phyloP scores from a whole-genome alignment of 1,284 basidiomycete species.

The Austroboletus niveus region DNA sequence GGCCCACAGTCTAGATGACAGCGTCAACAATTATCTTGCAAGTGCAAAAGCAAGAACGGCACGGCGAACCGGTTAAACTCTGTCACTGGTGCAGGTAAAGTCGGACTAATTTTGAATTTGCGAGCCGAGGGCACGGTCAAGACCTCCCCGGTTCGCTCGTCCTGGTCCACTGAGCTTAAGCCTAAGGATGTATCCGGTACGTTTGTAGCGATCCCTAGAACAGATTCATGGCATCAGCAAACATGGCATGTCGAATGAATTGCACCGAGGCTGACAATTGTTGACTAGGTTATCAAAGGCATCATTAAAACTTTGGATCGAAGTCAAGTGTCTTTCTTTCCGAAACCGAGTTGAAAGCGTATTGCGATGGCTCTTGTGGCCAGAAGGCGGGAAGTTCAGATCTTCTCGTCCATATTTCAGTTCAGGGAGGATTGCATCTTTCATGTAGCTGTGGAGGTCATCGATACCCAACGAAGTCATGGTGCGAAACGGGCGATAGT shows the following conservation, averaged over 20 bases:
- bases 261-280: constrained; percentile 22
- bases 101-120: constrained; percentile 28
- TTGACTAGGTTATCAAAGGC: constrained; percentile 29
- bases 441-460: constrained; percentile 39
- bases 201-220: constrained; percentile 27
- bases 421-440: constrained; percentile 38
- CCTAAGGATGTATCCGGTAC: constrained; percentile 31
- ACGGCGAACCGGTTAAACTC: constrained; percentile 30
- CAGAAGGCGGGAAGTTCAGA: constrained; percentile 29
- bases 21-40: constrained; percentile 1
- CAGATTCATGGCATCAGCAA: constrained; percentile 7
- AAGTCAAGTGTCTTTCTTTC: constrained; percentile 34
- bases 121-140: constrained; percentile 34
- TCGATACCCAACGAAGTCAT: constrained; percentile 34
- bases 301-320: constrained; percentile 23
- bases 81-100: constrained; percentile 32
- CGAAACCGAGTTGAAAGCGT: constrained; percentile 36
- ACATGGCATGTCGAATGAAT: not conserved
- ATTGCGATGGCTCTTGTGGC: constrained; percentile 40
- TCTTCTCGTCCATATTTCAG: constrained; percentile 33
- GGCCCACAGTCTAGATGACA: constrained; percentile 30
- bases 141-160: constrained; percentile 26
- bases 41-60: not conserved
- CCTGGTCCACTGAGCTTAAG: constrained; percentile 25
- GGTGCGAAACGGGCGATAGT: not conserved